Evolutionary conservation across 2,329 filamentous ascomycete species (phyloP).

Genomic region (Paecilomyces formosus): DNA sequence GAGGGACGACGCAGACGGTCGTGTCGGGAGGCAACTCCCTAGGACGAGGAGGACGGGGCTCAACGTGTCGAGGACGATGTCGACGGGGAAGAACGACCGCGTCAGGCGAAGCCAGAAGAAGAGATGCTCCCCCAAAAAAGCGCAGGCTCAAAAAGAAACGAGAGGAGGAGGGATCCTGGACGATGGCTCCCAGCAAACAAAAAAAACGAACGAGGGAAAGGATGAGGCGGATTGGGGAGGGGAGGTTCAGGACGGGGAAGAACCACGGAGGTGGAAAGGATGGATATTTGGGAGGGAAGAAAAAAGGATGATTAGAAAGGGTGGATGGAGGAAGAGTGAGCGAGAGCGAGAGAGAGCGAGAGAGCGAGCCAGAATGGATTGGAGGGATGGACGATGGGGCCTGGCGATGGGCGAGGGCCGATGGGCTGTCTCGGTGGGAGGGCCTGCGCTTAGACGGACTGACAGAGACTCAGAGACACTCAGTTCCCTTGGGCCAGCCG

Average conservation of each 20-base stretch:
- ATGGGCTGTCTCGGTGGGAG: background rate
- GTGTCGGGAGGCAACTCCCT: background rate
- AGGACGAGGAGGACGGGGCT: background rate
- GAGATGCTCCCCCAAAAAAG: conserved; percentile 5
- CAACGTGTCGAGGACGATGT: background rate
- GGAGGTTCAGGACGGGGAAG: conserved; percentile 8
- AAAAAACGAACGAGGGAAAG: conserved; percentile 6
- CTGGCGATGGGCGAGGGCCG: too few relatives aligned
- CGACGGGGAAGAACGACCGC: background rate
- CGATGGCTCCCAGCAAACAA: conserved; percentile 2
- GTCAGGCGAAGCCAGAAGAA: conserved; percentile 6
- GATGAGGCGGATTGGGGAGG: conserved; percentile 11
- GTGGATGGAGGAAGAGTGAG: conserved; percentile 10
- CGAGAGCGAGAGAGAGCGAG: background rate
- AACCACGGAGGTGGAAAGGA: background rate
- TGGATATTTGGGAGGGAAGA: background rate
- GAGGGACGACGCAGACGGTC: conserved; percentile 5
- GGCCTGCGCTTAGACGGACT: background rate
- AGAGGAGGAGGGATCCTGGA: conserved; percentile 6
- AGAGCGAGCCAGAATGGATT: background rate
- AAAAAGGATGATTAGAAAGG: conserved; percentile 1
- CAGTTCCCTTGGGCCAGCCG: background rate
- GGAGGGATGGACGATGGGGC: background rate
- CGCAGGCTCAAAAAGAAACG: conserved; percentile 14
- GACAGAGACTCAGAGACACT: background rate